A percentile compares a stretch with the other conserved stretches of the same genome.
These are phyloP conservation scores for Bocquillonia castaneifolia DNA, from an alignment of 441 rosid genomes.

Conservation along the genomic window DNA sequence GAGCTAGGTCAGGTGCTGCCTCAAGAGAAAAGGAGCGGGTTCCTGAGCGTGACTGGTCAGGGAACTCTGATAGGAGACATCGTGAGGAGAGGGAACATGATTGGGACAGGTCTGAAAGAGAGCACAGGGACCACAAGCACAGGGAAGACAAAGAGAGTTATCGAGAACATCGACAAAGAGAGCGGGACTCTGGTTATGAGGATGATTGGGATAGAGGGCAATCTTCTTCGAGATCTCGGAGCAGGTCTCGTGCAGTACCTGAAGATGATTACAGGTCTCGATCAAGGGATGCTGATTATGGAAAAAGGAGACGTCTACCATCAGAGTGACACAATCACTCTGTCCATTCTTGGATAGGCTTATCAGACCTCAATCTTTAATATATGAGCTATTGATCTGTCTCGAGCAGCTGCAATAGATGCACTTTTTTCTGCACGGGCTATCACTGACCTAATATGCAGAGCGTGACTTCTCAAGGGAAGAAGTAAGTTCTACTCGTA, in stretches of 20 bases:
- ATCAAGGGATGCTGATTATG: slow-evolving; percentile 86
- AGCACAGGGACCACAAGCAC: slow-evolving; percentile 57
- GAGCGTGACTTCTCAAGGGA: slow-evolving; percentile 31
- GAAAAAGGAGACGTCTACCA: slow-evolving; percentile 73
- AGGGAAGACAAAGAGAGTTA: slow-evolving; percentile 70
- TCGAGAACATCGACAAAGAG: slow-evolving; percentile 64
- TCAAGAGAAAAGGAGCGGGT: slow-evolving; percentile 61
- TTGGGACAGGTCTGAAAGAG: slow-evolving; percentile 56
- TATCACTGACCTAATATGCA: slow-evolving; percentile 23
- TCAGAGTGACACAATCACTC: slow-evolving; percentile 38
- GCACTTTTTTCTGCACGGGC: slow-evolving; percentile 8
- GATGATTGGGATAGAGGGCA: slow-evolving; percentile 82
- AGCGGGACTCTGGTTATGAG: slow-evolving; percentile 61
- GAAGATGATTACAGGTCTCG: slow-evolving; percentile 76
- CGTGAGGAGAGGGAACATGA: slow-evolving; percentile 60
- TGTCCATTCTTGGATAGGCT: slow-evolving; percentile 20
- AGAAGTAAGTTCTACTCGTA: slow-evolving; percentile 45
- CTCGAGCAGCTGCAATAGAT: slow-evolving; percentile 21
- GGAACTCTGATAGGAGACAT: slow-evolving; percentile 68
- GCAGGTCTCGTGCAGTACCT: slow-evolving; percentile 63
- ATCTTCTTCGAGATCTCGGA: slow-evolving; percentile 60
- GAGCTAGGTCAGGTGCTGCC: slow-evolving; percentile 49
- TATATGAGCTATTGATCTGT: slow-evolving; percentile 16
- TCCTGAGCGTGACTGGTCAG: slow-evolving; percentile 80
- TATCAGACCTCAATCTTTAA: slow-evolving; percentile 14